These are phyloP conservation scores for Cladochytrium replicatum DNA, from an alignment of 192 early-diverging fungal species.

Conservation along the genomic window DNA sequence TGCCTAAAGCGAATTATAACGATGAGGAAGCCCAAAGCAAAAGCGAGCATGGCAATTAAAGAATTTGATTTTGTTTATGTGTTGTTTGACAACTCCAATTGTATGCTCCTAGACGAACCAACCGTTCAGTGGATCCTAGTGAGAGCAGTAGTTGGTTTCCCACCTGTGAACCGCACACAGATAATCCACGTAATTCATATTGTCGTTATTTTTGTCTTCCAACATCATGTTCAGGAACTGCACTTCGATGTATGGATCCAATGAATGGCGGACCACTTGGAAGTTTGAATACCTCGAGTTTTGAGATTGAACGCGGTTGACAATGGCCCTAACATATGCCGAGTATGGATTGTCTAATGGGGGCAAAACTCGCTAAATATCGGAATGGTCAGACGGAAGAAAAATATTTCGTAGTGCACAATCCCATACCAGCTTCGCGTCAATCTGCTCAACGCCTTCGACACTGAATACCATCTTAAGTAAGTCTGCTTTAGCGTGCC, in stretches of 20 bases:
- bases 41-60: too few relatives aligned
- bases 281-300: slow-evolving; percentile 56
- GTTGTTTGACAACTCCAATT: too few relatives aligned
- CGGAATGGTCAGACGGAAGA: too few relatives aligned
- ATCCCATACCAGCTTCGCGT: slow-evolving; percentile 55
- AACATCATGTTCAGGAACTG: slow-evolving; percentile 67
- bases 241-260: slow-evolving; percentile 66
- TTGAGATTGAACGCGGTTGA: slow-evolving; percentile 51
- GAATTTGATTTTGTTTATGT: too few relatives aligned
- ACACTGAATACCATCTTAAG: slow-evolving; percentile 80
- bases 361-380: slow-evolving; percentile 50
- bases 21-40: too few relatives aligned
- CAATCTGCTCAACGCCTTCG: slow-evolving; percentile 54
- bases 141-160: too few relatives aligned
- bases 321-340: slow-evolving; percentile 51
- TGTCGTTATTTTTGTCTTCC: slow-evolving; percentile 84
- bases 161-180: slow-evolving; percentile 78
- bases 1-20: too few relatives aligned
- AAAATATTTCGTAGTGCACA: too few relatives aligned
- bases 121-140: too few relatives aligned
- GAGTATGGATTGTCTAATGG: slow-evolving; percentile 54
- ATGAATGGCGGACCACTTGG: slow-evolving; percentile 71
- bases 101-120: too few relatives aligned
- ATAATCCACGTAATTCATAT: slow-evolving; percentile 89
- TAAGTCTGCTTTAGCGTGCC: slow-evolving; percentile 48